These are phyloP conservation scores for Metschnikowia kofuensis DNA, from an alignment of 805 yeast species.

Conservation along the genomic window DNA sequence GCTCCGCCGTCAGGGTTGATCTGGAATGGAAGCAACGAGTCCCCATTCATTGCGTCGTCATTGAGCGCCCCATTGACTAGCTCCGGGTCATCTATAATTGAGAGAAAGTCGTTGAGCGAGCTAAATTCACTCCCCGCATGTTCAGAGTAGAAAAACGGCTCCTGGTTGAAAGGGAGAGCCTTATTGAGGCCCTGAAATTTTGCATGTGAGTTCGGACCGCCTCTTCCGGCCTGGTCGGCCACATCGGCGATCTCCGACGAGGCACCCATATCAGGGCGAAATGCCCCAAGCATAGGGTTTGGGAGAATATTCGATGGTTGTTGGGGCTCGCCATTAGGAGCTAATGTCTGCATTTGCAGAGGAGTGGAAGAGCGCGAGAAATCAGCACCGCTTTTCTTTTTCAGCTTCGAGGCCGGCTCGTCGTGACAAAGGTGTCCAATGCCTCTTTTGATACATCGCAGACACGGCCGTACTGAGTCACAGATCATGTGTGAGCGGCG, in stretches of 20 bases:
- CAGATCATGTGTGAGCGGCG: slow-evolving; percentile 93
- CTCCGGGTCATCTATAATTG: slow-evolving; percentile 87
- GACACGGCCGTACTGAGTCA: slow-evolving; percentile 73
- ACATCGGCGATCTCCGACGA: not conserved
- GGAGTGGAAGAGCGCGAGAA: slow-evolving; percentile 16
- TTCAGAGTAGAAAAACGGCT: slow-evolving; percentile 82
- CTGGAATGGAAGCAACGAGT: slow-evolving; percentile 16
- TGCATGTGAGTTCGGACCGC: not conserved
- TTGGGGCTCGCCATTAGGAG: not conserved
- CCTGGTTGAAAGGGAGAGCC: slow-evolving; percentile 49
- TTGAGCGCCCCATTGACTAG: slow-evolving; percentile 47
- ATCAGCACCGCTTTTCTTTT: slow-evolving; percentile 24
- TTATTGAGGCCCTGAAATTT: slow-evolving; percentile 34
- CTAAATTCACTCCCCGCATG: slow-evolving; percentile 92
- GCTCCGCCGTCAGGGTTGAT: slow-evolving; percentile 10
- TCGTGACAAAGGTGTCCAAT: slow-evolving; percentile 87
- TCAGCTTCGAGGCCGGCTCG: slow-evolving; percentile 51
- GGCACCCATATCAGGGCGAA: not conserved
- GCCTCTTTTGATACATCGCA: slow-evolving; percentile 79
- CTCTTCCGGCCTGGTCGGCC: not conserved
- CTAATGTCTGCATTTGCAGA: not conserved
- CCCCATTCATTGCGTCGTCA: slow-evolving; percentile 16
- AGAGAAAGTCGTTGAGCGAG: slow-evolving; percentile 81
- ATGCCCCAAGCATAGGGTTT: not conserved
- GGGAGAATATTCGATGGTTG: not conserved